These are phyloP conservation scores for Tetrahymena malaccensis DNA, from an alignment of 73 alveolate genomes.

Conservation along the genomic window DNA sequence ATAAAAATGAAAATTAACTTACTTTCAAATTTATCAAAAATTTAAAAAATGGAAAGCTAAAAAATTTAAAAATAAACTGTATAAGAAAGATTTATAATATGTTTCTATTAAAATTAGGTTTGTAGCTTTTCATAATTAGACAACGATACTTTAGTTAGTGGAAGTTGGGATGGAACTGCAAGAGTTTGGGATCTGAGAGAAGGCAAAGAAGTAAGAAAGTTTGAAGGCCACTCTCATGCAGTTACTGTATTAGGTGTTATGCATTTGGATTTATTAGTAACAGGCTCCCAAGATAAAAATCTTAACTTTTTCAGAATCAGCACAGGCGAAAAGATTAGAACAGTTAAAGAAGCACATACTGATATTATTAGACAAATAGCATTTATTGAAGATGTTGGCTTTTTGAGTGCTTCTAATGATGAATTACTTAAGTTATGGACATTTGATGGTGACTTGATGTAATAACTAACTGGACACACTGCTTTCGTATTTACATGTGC, in stretches of 20 bases:
- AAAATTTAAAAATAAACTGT: no score
- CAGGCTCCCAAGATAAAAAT: slow-evolving; percentile 92
- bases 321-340: slow-evolving; percentile 49
- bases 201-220: slow-evolving; percentile 48
- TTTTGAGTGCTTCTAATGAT: slow-evolving; percentile 93
- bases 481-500: slow-evolving; percentile 86
- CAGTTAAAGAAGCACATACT: slow-evolving; percentile 81
- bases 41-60: no score
- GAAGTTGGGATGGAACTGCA: slow-evolving; percentile 99
- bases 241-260: slow-evolving; percentile 83
- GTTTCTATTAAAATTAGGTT: slow-evolving; percentile 19
- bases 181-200: slow-evolving; percentile 89
- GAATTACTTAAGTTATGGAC: slow-evolving; percentile 86
- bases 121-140: slow-evolving; percentile 21
- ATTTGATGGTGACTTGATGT: slow-evolving; percentile 61
- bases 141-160: slow-evolving; percentile 68
- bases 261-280: slow-evolving; percentile 57
- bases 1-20: no score
- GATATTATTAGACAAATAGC: slow-evolving; percentile 88
- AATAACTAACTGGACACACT: slow-evolving; percentile 80
- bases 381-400: slow-evolving; percentile 70
- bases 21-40: no score
- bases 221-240: slow-evolving; percentile 95
- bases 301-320: slow-evolving; percentile 60
- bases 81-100: no score